Percentiles rank a stretch among this genome's conserved stretches.
phyloP scores from a whole-genome alignment of 495 filamentous ascomycete species.

The Aspergillus avenaceus region DNA sequence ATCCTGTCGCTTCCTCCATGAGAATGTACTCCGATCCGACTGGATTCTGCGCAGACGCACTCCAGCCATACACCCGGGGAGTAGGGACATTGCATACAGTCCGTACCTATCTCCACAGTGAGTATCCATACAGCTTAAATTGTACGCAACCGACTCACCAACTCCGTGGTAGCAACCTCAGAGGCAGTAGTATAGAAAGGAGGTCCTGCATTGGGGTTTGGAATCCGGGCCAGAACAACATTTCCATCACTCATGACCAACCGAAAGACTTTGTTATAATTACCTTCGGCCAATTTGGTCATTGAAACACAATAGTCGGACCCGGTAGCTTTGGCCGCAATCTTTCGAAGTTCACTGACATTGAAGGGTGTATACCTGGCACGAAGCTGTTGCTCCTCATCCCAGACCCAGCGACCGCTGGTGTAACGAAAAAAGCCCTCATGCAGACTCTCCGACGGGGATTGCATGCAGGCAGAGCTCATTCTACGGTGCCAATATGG shows the following conservation, averaged over 20 bases:
- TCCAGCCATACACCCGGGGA: conserved; percentile 20
- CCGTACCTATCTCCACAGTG: conserved; percentile 18
- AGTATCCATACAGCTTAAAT: conserved; percentile 5
- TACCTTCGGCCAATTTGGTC: conserved; percentile 29
- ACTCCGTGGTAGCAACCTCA: conserved; percentile 37
- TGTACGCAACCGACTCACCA: conserved; percentile 16
- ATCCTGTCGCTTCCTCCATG: conserved; percentile 24
- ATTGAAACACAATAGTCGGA: conserved; percentile 16
- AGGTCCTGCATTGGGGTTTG: conserved; percentile 27
- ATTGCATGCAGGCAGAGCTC: no score
- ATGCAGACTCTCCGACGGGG: no score
- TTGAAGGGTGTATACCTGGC: conserved; percentile 28
- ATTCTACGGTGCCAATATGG: no score
- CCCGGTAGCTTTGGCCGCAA: conserved; percentile 12
- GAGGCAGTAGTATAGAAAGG: conserved; percentile 28
- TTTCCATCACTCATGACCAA: conserved; percentile 25
- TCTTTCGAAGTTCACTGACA: conserved; percentile 21
- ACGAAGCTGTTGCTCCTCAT: conserved; percentile 28
- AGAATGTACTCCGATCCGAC: conserved; percentile 29
- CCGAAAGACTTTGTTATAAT: conserved; percentile 26
- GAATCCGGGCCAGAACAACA: conserved; percentile 24
- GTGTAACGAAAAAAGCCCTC: conserved; percentile 33
- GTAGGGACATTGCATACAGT: conserved; percentile 22
- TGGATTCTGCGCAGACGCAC: conserved; percentile 12
- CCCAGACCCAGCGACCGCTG: conserved; percentile 29